phyloP scores from a whole-genome alignment of 257 asterid genomes.

The Fraxinus excelsior region DNA sequence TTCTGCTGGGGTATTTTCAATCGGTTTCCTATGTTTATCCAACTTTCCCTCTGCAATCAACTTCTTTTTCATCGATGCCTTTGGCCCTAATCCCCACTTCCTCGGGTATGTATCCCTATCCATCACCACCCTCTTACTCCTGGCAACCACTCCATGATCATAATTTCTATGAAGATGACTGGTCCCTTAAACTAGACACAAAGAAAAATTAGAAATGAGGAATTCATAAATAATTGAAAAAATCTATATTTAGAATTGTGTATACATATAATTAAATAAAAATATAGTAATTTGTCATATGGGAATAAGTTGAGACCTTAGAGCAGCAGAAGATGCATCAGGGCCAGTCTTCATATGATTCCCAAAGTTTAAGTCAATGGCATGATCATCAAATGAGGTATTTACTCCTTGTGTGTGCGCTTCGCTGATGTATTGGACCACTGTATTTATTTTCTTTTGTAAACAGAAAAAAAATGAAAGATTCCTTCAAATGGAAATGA shows the following conservation, averaged over 20 bases:
- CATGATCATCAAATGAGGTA: conserved; percentile 37
- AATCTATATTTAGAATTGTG: background rate
- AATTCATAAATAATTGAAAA: background rate
- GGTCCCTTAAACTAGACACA: conserved; percentile 32
- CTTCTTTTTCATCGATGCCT: too few species aligned
- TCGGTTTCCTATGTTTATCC: too few species aligned
- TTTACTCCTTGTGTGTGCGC: conserved; percentile 49
- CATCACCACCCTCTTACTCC: too few species aligned
- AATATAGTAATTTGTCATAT: background rate
- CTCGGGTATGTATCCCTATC: too few species aligned
- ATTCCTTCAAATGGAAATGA: background rate
- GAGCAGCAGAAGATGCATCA: conserved; percentile 42
- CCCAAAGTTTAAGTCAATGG: conserved; percentile 31
- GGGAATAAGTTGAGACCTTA: conserved; percentile 31
- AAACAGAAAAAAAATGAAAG: background rate
- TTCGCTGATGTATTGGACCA: conserved; percentile 58
- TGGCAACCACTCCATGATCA: too few species aligned
- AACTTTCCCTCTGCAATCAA: too few species aligned
- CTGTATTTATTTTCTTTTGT: conserved; percentile 62
- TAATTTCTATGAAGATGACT: too few species aligned
- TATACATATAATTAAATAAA: background rate
- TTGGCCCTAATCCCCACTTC: too few species aligned
- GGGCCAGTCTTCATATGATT: conserved; percentile 49
- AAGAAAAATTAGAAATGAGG: background rate
- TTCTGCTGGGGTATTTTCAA: too few species aligned